Evolutionary conservation across 768 basidiomycete genomes (phyloP).

Genomic region (Tricholoma furcatifolium): DNA sequence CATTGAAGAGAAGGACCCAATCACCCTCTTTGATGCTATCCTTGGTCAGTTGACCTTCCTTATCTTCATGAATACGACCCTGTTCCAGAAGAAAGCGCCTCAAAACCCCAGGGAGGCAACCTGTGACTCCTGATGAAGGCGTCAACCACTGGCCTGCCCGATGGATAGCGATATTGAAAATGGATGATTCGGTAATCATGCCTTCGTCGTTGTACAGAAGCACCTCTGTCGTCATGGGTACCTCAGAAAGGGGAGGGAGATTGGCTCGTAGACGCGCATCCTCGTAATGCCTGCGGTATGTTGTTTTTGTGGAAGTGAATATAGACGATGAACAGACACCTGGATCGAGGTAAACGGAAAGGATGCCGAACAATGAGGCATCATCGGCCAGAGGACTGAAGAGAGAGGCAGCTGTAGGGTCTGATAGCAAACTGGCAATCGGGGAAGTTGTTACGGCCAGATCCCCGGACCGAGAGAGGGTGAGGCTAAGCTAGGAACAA

Average conservation of each 20-base stretch:
- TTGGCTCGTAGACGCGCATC: conserved; percentile 59
- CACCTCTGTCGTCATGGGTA: conserved; percentile 48
- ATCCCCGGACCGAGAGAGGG: conserved; percentile 37
- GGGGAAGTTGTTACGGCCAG: conserved; percentile 34
- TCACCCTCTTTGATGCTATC: conserved; percentile 52
- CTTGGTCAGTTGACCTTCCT: conserved; percentile 38
- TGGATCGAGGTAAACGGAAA: conserved; percentile 55
- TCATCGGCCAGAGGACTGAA: conserved; percentile 32
- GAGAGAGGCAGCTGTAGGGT: conserved; percentile 37
- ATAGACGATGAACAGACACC: conserved; percentile 49
- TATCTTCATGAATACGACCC: conserved; percentile 52
- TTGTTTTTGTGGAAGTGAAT: conserved; percentile 74
- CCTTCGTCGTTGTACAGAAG: conserved; percentile 55
- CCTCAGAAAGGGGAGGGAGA: conserved; percentile 34
- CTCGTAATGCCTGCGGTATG: conserved; percentile 56
- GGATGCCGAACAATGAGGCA: conserved; percentile 24
- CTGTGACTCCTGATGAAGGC: conserved; percentile 48
- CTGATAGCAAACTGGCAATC: conserved; percentile 30
- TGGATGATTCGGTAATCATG: conserved; percentile 62
- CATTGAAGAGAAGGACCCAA: conserved; percentile 70
- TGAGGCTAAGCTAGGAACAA: conserved; percentile 49
- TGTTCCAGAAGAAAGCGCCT: conserved; percentile 69
- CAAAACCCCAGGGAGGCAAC: conserved; percentile 73
- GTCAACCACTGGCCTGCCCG: conserved; percentile 63
- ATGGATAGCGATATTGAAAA: conserved; percentile 71